Base-by-base conservation (phyloP, 768 basidiomycete species). In the Hygrophorus russula region DNA sequence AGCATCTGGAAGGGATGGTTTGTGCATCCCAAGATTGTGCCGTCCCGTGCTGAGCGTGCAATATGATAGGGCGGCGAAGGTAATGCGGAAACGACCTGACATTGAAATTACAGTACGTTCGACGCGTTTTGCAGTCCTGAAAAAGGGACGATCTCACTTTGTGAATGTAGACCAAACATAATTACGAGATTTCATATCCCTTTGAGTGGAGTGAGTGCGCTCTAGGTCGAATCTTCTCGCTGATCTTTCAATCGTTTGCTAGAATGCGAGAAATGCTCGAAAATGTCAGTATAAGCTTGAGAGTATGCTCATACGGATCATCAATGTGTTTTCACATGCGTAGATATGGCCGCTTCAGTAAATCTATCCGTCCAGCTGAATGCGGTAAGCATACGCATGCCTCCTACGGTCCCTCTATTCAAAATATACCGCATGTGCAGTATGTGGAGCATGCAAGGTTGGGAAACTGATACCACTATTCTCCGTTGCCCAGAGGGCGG, bases 281-380 rank as follows among this genome's bases (percentile, higher is more conserved):
- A 82, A 50, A 69, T 74, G 82, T 84, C 52, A 37, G 41, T 11
- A 27, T 39, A 27, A 30, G 13, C 32, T 15, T 13, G 39, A 42
- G 9, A 20, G 3, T 3, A 24, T 32, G 14, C 3, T 37, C 35
- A n/a, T 15, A n/a, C 7, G 13, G 10, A 32, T 33, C 31, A 2
- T 42, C 15, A 32, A 43, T 28, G 18, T 46, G 17, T 45, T 49
- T 38, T 18, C 31, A 19, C 34, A 8, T 31, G 30, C 20, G 14
- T 49, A 85, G 83, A 41, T 86, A 86, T 52, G 83, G 83, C 12
- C 73, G 83, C 27, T 76, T 78, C 52, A 80, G 74, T 54, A 86
- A 80, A 47, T 85, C 82, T 14, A 85, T 85, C 50, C 65, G 68
- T 11, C 70, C 79, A 11, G 71, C 77, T 27, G 72, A 78, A 65